phyloP scores from a whole-genome alignment of 768 basidiomycete species.

The Hortiboletus flavorubellus region DNA sequence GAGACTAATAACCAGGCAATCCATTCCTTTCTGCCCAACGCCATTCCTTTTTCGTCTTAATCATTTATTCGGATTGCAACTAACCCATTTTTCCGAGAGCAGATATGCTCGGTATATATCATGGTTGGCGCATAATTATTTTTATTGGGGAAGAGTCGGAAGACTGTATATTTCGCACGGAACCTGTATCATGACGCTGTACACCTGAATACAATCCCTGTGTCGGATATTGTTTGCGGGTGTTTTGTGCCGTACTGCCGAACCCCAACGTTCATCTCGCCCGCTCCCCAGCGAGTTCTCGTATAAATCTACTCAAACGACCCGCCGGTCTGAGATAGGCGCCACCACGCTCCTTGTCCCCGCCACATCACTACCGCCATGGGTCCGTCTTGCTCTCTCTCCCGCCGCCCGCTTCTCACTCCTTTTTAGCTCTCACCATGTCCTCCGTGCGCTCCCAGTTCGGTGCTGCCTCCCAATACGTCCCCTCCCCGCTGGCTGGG shows the following conservation, averaged over 20 bases:
- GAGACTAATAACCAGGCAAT: constrained; percentile 15
- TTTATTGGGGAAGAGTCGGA: neutral
- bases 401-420: neutral
- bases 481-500: constrained; percentile 64
- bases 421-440: constrained; percentile 36
- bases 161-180: constrained; percentile 17
- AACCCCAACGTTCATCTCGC: constrained; percentile 29
- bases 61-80: constrained; percentile 15
- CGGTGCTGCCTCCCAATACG: constrained; percentile 35
- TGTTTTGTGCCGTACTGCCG: constrained; percentile 23
- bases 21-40: neutral
- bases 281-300: constrained; percentile 28
- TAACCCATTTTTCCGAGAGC: constrained; percentile 10
- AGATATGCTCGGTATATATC: constrained; percentile 17
- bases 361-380: constrained; percentile 22
- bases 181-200: constrained; percentile 19
- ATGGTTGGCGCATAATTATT: constrained; percentile 8
- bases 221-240: constrained; percentile 13
- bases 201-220: constrained; percentile 2
- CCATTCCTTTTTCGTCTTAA: neutral
- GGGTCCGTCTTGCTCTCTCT: constrained; percentile 33
- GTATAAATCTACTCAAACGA: constrained; percentile 32
- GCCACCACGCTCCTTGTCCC: constrained; percentile 28
- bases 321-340: constrained; percentile 25
- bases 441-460: constrained; percentile 32